Evolutionary conservation across 1,284 basidiomycete species (phyloP).

Genomic region (Trichosporon asahii): DNA sequence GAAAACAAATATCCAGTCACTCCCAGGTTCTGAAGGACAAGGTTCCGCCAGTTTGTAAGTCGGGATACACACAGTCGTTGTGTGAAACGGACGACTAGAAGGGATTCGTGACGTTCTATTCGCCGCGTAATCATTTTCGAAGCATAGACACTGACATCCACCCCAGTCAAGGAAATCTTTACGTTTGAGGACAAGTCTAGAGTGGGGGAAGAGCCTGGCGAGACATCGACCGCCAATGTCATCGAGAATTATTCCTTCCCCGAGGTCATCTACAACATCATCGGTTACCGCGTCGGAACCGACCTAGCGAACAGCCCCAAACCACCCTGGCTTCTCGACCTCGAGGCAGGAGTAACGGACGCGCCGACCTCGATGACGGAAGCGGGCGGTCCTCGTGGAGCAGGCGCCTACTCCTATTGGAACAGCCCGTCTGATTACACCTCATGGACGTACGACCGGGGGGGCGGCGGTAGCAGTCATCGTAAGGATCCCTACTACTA

Average conservation of each 20-base stretch:
- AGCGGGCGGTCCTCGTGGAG: conserved; percentile 9
- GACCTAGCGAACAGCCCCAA: conserved; percentile 25
- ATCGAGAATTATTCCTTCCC: conserved; percentile 27
- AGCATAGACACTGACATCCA: conserved; percentile 7
- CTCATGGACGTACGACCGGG: conserved; percentile 14
- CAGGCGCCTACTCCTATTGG: conserved; percentile 19
- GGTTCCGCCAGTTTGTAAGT: conserved; percentile 26
- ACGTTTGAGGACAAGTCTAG: conserved; percentile 30
- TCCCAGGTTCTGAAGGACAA: conserved; percentile 50
- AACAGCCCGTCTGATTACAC: conserved; percentile 18
- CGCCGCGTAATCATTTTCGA: background rate
- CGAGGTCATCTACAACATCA: conserved; percentile 23
- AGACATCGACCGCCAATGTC: conserved; percentile 25
- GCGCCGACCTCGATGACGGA: background rate
- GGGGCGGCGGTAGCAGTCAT: background rate
- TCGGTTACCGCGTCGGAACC: conserved; percentile 16
- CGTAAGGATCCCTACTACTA: conserved; percentile 14
- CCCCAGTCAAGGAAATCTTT: conserved; percentile 27
- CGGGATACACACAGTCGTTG: background rate
- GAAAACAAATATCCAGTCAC: conserved; percentile 52
- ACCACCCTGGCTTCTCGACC: conserved; percentile 19
- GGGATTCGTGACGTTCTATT: background rate
- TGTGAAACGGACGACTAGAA: background rate
- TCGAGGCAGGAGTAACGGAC: conserved; percentile 20
- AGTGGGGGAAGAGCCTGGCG: conserved; percentile 19